Conservation (phyloP, 2,329 filamentous ascomycete genomes). For the Aspergillus brasiliensis region DNA sequence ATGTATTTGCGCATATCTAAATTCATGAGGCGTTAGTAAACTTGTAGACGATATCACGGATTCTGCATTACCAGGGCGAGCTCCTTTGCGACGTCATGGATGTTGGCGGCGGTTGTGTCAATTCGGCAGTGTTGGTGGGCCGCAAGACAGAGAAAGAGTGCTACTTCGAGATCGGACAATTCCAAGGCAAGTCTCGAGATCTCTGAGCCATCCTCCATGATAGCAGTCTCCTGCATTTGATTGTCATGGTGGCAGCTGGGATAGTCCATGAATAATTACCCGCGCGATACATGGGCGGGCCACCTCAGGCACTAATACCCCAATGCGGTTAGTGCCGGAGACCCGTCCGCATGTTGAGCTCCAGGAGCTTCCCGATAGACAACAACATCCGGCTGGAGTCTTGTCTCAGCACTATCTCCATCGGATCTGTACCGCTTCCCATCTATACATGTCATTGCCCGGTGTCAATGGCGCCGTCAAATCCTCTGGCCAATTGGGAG, state of each 20-base stretch:
- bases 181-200: constrained; percentile 72
- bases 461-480: constrained; percentile 50
- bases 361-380: constrained; percentile 9
- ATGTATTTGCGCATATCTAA: constrained; percentile 68
- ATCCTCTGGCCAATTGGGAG: constrained; percentile 89
- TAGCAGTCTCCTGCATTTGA: constrained; percentile 1
- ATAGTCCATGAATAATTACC: neutral
- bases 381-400: constrained; percentile 12
- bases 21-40: constrained; percentile 4
- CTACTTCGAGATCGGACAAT: constrained; percentile 85
- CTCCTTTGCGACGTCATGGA: constrained; percentile 73
- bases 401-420: constrained; percentile 1
- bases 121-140: constrained; percentile 87
- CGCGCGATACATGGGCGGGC: neutral
- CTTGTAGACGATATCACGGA: neutral
- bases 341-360: constrained; percentile 18
- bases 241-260: constrained; percentile 5
- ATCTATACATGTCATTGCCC: neutral
- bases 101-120: constrained; percentile 64
- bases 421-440: neutral
- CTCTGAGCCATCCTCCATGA: constrained; percentile 28
- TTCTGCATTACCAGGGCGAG: constrained; percentile 62
- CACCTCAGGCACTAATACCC: neutral
- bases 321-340: constrained; percentile 16
- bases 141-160: constrained; percentile 77